Evolutionary conservation across 1,284 basidiomycete species (phyloP).

Genomic region (Ganoderma meredithae): DNA sequence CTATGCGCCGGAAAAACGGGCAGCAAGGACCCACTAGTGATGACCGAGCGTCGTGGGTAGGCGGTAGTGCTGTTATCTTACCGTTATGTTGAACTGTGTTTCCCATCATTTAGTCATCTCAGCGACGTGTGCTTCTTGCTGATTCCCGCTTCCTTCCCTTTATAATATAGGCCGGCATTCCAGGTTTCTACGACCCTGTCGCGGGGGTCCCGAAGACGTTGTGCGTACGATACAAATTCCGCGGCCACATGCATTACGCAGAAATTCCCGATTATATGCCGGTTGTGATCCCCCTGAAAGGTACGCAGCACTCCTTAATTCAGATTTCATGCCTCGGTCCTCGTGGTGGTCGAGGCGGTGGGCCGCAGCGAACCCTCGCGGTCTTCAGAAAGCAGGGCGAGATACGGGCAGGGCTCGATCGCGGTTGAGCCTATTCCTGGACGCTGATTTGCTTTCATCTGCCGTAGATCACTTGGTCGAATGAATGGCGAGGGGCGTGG

Average conservation of each 20-base stretch:
- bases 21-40: conserved; percentile 6
- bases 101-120: conserved; percentile 1
- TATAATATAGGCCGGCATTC: conserved; percentile 60
- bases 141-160: conserved; percentile 6
- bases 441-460: conserved; percentile 32
- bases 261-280: conserved; percentile 76
- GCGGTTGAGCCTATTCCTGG: conserved; percentile 27
- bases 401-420: conserved; percentile 11
- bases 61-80: conserved; percentile 26
- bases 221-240: conserved; percentile 81
- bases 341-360: conserved; percentile 22
- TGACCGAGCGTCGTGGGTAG: conserved; percentile 13
- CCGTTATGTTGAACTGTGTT: conserved; percentile 11
- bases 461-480: conserved; percentile 33
- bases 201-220: conserved; percentile 72
- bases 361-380: not conserved
- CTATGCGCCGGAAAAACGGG: not conserved
- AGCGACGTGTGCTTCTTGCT: conserved; percentile 2
- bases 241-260: conserved; percentile 76
- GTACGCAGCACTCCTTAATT: conserved; percentile 47
- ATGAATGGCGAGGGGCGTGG: conserved; percentile 24
- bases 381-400: not conserved
- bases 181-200: conserved; percentile 82
- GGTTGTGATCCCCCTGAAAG: conserved; percentile 81
- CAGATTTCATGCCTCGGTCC: conserved; percentile 1